Percentiles rank a stretch among this genome's conserved stretches.
These are phyloP conservation scores for Fusarium begoniae DNA, from an alignment of 2,329 filamentous ascomycete species.

Conservation along the genomic window DNA sequence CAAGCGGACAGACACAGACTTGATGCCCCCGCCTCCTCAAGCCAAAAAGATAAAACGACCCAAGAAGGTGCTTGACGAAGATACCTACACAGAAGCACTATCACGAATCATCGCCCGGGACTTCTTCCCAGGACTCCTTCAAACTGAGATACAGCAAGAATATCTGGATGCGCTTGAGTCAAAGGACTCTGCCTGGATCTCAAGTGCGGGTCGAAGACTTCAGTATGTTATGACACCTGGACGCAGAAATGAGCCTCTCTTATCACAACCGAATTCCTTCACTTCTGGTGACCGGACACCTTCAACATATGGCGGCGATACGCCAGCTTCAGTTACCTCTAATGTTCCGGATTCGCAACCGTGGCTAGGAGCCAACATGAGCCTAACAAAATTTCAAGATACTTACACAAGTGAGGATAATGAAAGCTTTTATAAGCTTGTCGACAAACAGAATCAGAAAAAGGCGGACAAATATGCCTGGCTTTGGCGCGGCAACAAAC, in stretches of 20 bases:
- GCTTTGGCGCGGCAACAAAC: conserved; percentile 88
- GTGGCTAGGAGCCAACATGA: conserved; percentile 78
- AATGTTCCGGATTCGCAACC: conserved; percentile 52
- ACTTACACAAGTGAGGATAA: conserved; percentile 98
- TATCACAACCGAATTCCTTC: conserved; percentile 31
- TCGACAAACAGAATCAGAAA: conserved; percentile 91
- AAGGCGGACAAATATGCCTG: conserved; percentile 86
- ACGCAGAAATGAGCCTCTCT: conserved; percentile 49
- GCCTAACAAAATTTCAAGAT: conserved; percentile 84
- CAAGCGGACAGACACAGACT: conserved; percentile 74
- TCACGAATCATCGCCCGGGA: conserved; percentile 96
- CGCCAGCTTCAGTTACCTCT: conserved; percentile 69
- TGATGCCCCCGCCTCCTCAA: conserved; percentile 86
- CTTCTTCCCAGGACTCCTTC: conserved; percentile 92
- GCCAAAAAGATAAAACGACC: conserved; percentile 93
- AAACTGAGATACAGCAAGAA: conserved; percentile 87
- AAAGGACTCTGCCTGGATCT: conserved; percentile 85
- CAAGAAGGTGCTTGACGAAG: conserved; percentile 88
- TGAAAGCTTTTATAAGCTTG: conserved; percentile 91
- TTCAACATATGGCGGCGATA: conserved; percentile 74
- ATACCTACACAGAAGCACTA: conserved; percentile 88
- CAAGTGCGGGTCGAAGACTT: conserved; percentile 77
- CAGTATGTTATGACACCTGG: conserved; percentile 85
- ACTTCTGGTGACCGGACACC: conserved; percentile 64
- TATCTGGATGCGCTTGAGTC: conserved; percentile 93